phyloP scores from a whole-genome alignment of 495 filamentous ascomycete genomes.

The Pseudotulostoma volvatum region DNA sequence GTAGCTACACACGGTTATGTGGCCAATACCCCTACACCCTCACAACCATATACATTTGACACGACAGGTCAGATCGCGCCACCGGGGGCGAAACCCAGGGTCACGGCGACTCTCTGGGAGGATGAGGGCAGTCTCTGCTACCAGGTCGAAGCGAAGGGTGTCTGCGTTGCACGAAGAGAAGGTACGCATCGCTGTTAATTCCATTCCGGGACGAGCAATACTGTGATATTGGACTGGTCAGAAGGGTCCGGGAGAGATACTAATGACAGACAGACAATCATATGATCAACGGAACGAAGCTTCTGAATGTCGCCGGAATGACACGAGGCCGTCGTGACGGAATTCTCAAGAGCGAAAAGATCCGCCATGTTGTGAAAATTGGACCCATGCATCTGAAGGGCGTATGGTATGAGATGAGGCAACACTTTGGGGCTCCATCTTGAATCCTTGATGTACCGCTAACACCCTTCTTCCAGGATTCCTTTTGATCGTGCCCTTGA shows the following conservation, averaged over 20 bases:
- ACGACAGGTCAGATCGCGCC: constrained; percentile 83
- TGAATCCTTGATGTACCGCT: constrained; percentile 1
- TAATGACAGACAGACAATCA: constrained; percentile 58
- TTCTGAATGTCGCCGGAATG: constrained; percentile 96
- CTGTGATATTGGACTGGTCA: too few species aligned
- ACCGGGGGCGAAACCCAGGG: constrained; percentile 94
- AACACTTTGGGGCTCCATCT: too few species aligned
- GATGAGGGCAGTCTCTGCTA: constrained; percentile 97
- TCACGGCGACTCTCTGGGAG: constrained; percentile 95
- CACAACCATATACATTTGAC: constrained; percentile 50
- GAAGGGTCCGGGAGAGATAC: too few species aligned
- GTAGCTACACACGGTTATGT: constrained; percentile 30
- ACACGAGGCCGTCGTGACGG: constrained; percentile 89
- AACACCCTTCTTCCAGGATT: constrained; percentile 44
- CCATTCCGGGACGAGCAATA: too few species aligned
- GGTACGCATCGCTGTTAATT: constrained; percentile 39
- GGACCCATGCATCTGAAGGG: constrained; percentile 98
- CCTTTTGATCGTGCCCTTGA: constrained; percentile 92
- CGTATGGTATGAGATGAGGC: constrained; percentile 77
- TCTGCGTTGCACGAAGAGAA: constrained; percentile 89
- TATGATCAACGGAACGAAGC: constrained; percentile 98
- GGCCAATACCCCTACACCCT: constrained; percentile 31
- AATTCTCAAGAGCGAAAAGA: constrained; percentile 94
- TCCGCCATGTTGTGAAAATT: constrained; percentile 94
- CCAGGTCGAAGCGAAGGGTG: constrained; percentile 90